Percentiles rank a stretch among this genome's conserved stretches.
Evolutionary conservation across 148 eudicot species (phyloP).

Genomic region (Mesembryanthemum crystallinum): DNA sequence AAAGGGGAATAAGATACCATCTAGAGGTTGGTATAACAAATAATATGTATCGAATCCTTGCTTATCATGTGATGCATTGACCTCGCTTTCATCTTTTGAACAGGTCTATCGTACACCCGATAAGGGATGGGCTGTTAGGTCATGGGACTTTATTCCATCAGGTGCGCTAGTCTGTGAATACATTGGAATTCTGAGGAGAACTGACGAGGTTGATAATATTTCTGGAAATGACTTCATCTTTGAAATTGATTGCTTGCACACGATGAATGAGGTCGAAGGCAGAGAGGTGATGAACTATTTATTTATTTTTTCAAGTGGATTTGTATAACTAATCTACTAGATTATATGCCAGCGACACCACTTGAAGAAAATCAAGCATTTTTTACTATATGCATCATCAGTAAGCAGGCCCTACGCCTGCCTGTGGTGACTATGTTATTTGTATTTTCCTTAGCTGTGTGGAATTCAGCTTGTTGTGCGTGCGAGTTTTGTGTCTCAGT

Average conservation of each 20-base stretch:
- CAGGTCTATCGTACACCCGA: constrained; percentile 51
- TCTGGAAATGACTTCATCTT: constrained; percentile 53
- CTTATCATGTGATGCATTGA: constrained; percentile 1
- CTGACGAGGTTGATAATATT: constrained; percentile 49
- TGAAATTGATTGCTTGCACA: constrained; percentile 74
- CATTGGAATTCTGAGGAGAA: constrained; percentile 56
- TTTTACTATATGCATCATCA: background rate
- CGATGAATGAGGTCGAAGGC: constrained; percentile 74
- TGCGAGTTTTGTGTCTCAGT: background rate
- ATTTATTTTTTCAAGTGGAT: no score
- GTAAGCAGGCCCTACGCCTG: background rate
- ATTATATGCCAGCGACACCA: background rate
- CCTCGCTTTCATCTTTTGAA: background rate
- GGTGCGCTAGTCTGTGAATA: constrained; percentile 80
- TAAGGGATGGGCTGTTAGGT: constrained; percentile 91
- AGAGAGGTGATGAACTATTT: constrained; percentile 53
- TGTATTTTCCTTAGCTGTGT: background rate
- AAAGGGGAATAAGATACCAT: constrained; percentile 37
- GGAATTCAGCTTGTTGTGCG: background rate
- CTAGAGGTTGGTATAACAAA: constrained; percentile 38
- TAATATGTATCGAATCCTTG: background rate
- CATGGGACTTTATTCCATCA: constrained; percentile 75
- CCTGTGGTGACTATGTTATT: background rate
- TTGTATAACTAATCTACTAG: background rate
- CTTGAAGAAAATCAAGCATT: no score